A percentile compares a stretch with the other conserved stretches of the same genome.
These are phyloP conservation scores for Saitozyma podzolica DNA, from an alignment of 768 basidiomycete genomes.

Conservation along the genomic window DNA sequence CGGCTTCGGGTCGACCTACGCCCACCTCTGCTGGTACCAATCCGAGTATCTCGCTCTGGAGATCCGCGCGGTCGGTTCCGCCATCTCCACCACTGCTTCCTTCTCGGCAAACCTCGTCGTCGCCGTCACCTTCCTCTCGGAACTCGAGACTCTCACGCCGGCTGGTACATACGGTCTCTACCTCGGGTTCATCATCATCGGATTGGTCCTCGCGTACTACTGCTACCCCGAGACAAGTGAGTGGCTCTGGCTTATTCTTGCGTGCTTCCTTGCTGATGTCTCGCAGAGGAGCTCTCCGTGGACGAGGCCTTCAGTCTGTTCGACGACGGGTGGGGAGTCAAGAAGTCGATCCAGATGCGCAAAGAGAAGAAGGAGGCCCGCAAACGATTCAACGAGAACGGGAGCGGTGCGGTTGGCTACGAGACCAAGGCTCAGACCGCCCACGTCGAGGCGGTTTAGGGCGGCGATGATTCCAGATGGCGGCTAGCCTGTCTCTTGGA, in stretches of 20 bases:
- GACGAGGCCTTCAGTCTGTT: too few relatives aligned
- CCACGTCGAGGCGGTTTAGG: too few relatives aligned
- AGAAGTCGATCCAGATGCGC: too few relatives aligned
- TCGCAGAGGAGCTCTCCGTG: too few relatives aligned
- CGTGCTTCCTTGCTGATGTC: too few relatives aligned
- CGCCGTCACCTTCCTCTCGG: slow-evolving; percentile 12
- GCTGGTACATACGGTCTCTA: slow-evolving; percentile 25
- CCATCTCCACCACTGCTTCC: slow-evolving; percentile 10
- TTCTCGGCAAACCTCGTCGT: slow-evolving; percentile 31
- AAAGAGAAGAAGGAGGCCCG: too few relatives aligned
- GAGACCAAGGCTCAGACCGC: too few relatives aligned
- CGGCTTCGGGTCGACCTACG: slow-evolving; percentile 14
- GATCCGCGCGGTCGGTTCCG: slow-evolving; percentile 21
- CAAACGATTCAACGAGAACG: too few relatives aligned
- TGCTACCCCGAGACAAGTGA: slow-evolving; percentile 27
- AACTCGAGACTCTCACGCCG: slow-evolving; percentile 7
- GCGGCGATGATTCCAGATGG: too few relatives aligned
- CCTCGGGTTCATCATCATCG: slow-evolving; percentile 16
- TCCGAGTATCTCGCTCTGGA: slow-evolving; percentile 26
- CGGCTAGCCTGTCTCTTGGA: too few relatives aligned
- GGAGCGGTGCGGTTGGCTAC: too few relatives aligned
- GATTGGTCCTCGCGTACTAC: slow-evolving; percentile 21
- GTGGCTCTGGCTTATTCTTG: not conserved
- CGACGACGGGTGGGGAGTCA: too few relatives aligned
- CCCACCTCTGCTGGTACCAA: slow-evolving; percentile 21